Evolutionary conservation across 352 stramenopile genomes (phyloP).

Genomic region (Pythium vanterpoolii): DNA sequence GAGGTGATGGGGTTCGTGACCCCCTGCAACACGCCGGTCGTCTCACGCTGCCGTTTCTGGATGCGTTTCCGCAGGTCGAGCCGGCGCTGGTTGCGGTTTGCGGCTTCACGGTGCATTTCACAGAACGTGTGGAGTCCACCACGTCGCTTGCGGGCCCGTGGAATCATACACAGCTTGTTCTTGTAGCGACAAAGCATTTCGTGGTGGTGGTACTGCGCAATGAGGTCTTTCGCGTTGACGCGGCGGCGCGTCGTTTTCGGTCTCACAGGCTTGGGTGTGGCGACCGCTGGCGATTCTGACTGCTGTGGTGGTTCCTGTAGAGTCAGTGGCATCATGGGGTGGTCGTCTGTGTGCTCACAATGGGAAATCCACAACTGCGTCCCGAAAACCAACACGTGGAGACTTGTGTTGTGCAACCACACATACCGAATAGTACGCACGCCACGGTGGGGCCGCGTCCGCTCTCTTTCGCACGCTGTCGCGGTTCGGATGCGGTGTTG

Average conservation of each 20-base stretch:
- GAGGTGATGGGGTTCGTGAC: not conserved
- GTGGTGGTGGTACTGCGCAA: slow-evolving; percentile 20
- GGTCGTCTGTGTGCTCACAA: not conserved
- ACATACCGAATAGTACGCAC: not conserved
- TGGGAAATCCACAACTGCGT: slow-evolving; percentile 12
- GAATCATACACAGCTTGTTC: slow-evolving; percentile 24
- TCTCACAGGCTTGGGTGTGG: not conserved
- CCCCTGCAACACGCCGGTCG: not conserved
- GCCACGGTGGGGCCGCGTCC: not conserved
- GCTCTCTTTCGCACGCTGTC: slow-evolving; percentile 6
- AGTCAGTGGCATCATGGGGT: too few relatives aligned
- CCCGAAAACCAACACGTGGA: not conserved
- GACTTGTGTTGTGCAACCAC: not conserved
- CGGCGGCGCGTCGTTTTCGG: slow-evolving; percentile 4
- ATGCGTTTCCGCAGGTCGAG: slow-evolving; percentile 25
- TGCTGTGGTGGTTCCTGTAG: not conserved
- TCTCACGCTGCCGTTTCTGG: slow-evolving; percentile 12
- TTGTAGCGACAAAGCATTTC: slow-evolving; percentile 22
- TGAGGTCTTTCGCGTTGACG: slow-evolving; percentile 12
- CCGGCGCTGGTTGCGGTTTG: slow-evolving; percentile 24
- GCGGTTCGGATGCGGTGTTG: too few relatives aligned
- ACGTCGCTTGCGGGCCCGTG: slow-evolving; percentile 14
- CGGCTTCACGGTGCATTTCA: slow-evolving; percentile 22
- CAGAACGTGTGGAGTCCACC: slow-evolving; percentile 27
- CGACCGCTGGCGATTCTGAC: not conserved